Percentiles rank a stretch among this genome's conserved stretches.
phyloP scores from a whole-genome alignment of 345 rosid species.

The Psidium guajava region DNA sequence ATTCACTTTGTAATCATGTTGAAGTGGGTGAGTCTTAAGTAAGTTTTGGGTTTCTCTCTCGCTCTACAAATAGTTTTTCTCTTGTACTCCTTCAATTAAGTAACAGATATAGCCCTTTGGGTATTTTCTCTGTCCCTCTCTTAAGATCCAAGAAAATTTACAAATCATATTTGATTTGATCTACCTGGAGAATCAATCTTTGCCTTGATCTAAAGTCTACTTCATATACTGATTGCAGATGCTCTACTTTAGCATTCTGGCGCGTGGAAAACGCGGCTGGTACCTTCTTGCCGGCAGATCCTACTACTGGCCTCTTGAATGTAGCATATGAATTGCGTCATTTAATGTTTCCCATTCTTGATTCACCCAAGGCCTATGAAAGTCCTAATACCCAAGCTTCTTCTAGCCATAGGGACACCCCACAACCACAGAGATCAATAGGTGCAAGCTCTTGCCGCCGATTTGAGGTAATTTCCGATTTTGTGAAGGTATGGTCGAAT shows the following conservation, averaged over 20 bases:
- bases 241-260: conserved; percentile 73
- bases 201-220: neutral
- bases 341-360: conserved; percentile 44
- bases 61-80: neutral
- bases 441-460: conserved; percentile 43
- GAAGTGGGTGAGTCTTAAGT: neutral
- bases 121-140: neutral
- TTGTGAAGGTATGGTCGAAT: conserved; percentile 88
- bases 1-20: neutral
- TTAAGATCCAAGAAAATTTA: neutral
- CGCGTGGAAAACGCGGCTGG: conserved; percentile 80
- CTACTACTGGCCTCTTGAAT: conserved; percentile 38
- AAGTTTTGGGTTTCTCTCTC: neutral
- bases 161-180: neutral
- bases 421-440: conserved; percentile 16
- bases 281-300: conserved; percentile 79
- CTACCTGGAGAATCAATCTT: neutral
- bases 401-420: conserved; percentile 14
- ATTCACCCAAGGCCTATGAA: conserved; percentile 26
- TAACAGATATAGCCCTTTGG: neutral
- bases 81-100: neutral
- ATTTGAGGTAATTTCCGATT: conserved; percentile 75
- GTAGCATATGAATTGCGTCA: conserved; percentile 72
- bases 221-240: conserved; percentile 34
- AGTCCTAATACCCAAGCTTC: conserved; percentile 19